Percentiles rank a stretch among this genome's conserved stretches.
Conservation (phyloP, 2,329 filamentous ascomycete species). For the Phymatotrichopsis omnivora region DNA sequence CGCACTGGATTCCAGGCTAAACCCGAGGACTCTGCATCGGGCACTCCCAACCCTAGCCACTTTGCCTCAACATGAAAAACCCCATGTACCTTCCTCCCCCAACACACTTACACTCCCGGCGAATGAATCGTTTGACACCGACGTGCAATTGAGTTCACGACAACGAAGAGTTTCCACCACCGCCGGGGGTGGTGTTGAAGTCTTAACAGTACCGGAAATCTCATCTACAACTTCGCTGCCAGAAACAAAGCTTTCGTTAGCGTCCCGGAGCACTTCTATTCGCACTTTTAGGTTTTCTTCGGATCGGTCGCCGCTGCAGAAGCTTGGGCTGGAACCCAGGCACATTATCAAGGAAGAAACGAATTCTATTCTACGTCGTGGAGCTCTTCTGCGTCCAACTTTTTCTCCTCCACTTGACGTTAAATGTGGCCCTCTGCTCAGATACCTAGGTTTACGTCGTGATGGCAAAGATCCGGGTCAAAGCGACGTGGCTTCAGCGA, state of each 20-base stretch:
- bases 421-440: conserved; percentile 79
- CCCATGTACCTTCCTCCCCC: no score
- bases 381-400: conserved; percentile 46
- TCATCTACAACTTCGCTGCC: conserved; percentile 15
- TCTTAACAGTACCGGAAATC: conserved; percentile 2
- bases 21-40: no score
- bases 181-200: conserved; percentile 15
- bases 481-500: conserved; percentile 35
- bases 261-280: background rate
- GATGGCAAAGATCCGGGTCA: conserved; percentile 44
- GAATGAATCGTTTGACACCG: conserved; percentile 27
- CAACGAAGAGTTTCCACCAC: no score
- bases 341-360: conserved; percentile 86
- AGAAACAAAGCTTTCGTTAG: conserved; percentile 15
- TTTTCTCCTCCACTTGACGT: conserved; percentile 79
- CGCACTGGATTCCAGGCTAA: no score
- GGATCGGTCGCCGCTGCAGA: conserved; percentile 86
- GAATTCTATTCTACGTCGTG: conserved; percentile 16
- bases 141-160: no score
- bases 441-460: conserved; percentile 73
- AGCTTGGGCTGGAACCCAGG: conserved; percentile 78
- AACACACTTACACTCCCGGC: no score
- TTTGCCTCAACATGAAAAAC: no score
- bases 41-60: no score
- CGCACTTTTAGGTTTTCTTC: conserved; percentile 33